Evolutionary conservation across 108 stramenopile genomes (phyloP).

Genomic region (Fragilaria radians): DNA sequence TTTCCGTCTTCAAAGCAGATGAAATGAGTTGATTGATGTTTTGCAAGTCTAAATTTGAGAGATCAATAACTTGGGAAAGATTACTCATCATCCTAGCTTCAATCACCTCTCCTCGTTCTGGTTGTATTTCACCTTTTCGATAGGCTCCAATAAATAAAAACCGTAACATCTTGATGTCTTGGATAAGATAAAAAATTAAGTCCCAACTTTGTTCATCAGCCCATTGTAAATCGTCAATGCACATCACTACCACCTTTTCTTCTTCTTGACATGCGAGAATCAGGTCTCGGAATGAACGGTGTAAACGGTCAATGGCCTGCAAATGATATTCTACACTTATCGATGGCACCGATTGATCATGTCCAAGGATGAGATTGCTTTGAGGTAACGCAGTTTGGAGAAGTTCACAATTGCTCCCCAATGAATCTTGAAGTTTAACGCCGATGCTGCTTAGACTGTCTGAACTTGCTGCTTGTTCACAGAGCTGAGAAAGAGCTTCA

Average conservation of each 20-base stretch:
- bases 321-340: neutral
- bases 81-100: too few species aligned
- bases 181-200: neutral
- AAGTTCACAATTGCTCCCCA: neutral
- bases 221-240: neutral
- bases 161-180: neutral
- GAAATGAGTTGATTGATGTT: constrained; percentile 2
- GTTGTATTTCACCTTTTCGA: neutral
- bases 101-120: neutral
- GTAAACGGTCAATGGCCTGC: neutral
- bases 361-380: neutral
- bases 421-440: neutral
- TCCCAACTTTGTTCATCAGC: neutral
- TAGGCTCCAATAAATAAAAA: neutral
- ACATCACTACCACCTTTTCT: neutral
- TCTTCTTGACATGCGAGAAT: neutral
- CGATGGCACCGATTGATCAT: neutral
- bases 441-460: too few species aligned
- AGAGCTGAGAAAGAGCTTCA: neutral
- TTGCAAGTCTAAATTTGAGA: neutral
- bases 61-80: neutral
- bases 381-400: neutral
- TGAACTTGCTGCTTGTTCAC: neutral
- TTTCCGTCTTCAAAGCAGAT: neutral
- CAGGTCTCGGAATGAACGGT: neutral